Percentiles rank a stretch among this genome's conserved stretches.
Conservation (phyloP, 2,329 filamentous ascomycete genomes). For the Macrophomina phaseolina region DNA sequence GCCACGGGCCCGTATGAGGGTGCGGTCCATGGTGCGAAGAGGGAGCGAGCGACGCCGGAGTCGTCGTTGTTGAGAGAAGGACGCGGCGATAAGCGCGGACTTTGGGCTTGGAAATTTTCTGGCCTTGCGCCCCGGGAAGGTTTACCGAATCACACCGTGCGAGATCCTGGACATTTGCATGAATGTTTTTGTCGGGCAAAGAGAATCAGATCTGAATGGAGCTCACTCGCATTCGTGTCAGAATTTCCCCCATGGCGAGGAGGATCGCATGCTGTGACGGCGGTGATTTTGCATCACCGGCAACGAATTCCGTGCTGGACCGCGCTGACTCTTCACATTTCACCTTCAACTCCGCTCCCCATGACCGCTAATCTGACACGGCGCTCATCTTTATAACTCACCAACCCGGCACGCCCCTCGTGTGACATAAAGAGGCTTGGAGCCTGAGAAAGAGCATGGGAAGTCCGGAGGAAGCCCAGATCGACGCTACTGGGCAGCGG, state of each 20-base stretch:
- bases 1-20: background rate
- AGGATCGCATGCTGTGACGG: background rate
- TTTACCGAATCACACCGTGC: background rate
- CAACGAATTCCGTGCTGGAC: background rate
- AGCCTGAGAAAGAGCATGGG: slow-evolving; percentile 10
- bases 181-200: background rate
- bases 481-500: background rate
- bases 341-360: background rate
- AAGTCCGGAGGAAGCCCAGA: background rate
- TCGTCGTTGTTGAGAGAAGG: background rate
- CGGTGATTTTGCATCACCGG: background rate
- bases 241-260: background rate
- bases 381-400: background rate
- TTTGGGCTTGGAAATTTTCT: slow-evolving; percentile 5
- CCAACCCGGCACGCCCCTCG: background rate
- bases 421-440: background rate
- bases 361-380: background rate
- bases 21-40: background rate
- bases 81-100: slow-evolving; percentile 15
- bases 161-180: background rate
- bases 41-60: background rate
- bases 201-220: background rate
- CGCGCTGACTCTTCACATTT: background rate
- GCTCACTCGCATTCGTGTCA: too few species aligned
- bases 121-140: background rate